Evolutionary conservation across 208 protist genomes (phyloP).

Genomic region (Trypanosomatidae sp.): DNA sequence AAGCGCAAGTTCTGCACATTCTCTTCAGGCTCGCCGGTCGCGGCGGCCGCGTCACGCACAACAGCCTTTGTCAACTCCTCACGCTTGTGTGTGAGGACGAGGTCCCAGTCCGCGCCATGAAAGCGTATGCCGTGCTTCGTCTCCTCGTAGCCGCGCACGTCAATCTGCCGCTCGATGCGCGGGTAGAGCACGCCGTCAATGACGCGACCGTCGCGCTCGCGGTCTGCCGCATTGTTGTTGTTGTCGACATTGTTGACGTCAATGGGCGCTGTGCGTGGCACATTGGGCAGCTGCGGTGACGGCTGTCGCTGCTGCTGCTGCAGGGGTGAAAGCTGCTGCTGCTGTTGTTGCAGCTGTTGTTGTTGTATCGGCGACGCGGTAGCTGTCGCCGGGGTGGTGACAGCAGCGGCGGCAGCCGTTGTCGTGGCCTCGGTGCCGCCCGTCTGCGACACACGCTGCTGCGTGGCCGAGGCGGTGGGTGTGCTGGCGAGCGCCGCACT

Average conservation of each 20-base stretch:
- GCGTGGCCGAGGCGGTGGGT: too few relatives aligned
- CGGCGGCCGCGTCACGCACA: constrained; percentile 23
- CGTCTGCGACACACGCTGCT: too few relatives aligned
- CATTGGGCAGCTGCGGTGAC: neutral
- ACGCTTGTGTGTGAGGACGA: constrained; percentile 32
- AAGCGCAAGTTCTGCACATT: constrained; percentile 50
- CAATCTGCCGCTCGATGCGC: constrained; percentile 31
- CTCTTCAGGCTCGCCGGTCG: constrained; percentile 21
- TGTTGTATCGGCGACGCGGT: too few relatives aligned
- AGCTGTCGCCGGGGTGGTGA: too few relatives aligned
- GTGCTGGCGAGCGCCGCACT: too few relatives aligned
- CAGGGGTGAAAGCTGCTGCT: too few relatives aligned
- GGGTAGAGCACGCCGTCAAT: constrained; percentile 57
- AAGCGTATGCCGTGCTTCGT: constrained; percentile 55
- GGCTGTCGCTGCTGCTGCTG: too few relatives aligned
- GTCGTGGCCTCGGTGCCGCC: too few relatives aligned
- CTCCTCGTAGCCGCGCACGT: constrained; percentile 42
- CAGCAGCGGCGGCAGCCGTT: too few relatives aligned
- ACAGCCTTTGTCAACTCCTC: constrained; percentile 39
- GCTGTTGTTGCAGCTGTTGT: too few relatives aligned
- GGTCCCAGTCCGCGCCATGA: constrained; percentile 52
- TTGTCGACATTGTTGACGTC: constrained; percentile 3
- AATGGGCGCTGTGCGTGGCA: neutral
- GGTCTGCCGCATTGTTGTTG: constrained; percentile 6
- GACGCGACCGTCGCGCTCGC: constrained; percentile 24